phyloP scores from a whole-genome alignment of 495 filamentous ascomycete species.

The Daldinia loculata region DNA sequence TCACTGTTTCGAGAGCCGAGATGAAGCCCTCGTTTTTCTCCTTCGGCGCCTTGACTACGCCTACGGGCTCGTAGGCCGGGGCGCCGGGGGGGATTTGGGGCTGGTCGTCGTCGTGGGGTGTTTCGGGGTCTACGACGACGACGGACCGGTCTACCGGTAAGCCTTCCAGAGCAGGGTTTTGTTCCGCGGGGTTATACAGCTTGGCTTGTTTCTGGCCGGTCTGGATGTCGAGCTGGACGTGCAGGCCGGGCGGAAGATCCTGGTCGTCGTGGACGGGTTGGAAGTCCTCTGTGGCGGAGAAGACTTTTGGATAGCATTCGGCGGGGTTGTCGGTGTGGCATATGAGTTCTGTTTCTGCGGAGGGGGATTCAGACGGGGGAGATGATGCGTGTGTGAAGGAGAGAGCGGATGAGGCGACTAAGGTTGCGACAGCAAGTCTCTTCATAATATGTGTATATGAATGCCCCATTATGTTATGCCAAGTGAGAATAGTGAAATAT shows the following conservation, averaged over 20 bases:
- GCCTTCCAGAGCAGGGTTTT: conserved; percentile 53
- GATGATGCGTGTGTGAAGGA: conserved; percentile 29
- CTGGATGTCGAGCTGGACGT: conserved; percentile 68
- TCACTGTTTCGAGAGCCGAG: conserved; percentile 55
- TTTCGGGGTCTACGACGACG: conserved; percentile 55
- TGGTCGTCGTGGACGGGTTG: conserved; percentile 69
- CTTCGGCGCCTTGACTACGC: conserved; percentile 58
- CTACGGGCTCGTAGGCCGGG: conserved; percentile 59
- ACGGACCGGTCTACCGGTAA: conserved; percentile 58
- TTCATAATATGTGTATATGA: conserved; percentile 21
- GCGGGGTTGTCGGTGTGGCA: conserved; percentile 66
- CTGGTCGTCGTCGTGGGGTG: conserved; percentile 37
- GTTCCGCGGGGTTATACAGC: conserved; percentile 62
- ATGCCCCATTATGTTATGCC: conserved; percentile 22
- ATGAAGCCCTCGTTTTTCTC: conserved; percentile 53
- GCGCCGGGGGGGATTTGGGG: conserved; percentile 48
- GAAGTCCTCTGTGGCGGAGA: conserved; percentile 68
- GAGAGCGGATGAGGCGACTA: conserved; percentile 13
- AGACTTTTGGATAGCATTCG: conserved; percentile 71
- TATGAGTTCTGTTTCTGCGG: conserved; percentile 62
- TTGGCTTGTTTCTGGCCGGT: conserved; percentile 71
- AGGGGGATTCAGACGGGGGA: conserved; percentile 39
- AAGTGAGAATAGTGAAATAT: background rate
- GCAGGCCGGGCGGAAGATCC: conserved; percentile 68
- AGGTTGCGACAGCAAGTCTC: conserved; percentile 14